Base-by-base conservation (phyloP, 1,139 yeast species). In the Arxiozyma slooffiae region DNA sequence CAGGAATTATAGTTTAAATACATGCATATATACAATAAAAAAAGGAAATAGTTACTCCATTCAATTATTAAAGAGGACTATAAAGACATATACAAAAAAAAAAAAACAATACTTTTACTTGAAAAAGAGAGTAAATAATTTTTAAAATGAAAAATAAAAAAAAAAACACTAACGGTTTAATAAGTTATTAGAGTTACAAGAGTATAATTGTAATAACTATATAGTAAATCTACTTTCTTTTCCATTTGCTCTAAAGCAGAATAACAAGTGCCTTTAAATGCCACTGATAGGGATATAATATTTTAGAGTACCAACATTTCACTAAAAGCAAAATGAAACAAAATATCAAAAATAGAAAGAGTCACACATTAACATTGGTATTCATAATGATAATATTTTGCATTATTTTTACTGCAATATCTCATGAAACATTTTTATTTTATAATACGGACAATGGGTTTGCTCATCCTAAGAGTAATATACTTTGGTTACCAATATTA, bases 381-480 rank as follows among this genome's bases (percentile, higher is more conserved):
- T 26, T 41, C 7, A 18, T 41, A 18, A 17, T 41, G 18, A 34
- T 41, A 9, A 26, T 26, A 41, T 9, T 41, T 11, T 41, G 44
- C 26, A 18, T 23, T 9, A 16, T 41, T 9, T 24, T 41, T 7
- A 26, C 44, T n/a, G 26, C 44, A 7, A 23, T 41, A 23, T 41
- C 44, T 11, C 24, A 24, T 41, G 34, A 34, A 9, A 41, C 44
- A 1, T 14, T 41, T 11, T 17, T 30, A 11, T 22, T 18, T 9
- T 41, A 41, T 26, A 24, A 24, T 26, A 41, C 44, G 9, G 44
- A 41, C 9, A 41, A 41, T 18, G 44, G 44, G 23, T 41, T 41
- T 26, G 26, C 11, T 8, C 44, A 41, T 8, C 44, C 44, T 1
- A 34, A 41, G 7, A 41, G 44, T 41, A 37, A 41, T 26, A 41